Evolutionary conservation across 2,329 filamentous ascomycete species (phyloP).

Genomic region (Monascus ruber): DNA sequence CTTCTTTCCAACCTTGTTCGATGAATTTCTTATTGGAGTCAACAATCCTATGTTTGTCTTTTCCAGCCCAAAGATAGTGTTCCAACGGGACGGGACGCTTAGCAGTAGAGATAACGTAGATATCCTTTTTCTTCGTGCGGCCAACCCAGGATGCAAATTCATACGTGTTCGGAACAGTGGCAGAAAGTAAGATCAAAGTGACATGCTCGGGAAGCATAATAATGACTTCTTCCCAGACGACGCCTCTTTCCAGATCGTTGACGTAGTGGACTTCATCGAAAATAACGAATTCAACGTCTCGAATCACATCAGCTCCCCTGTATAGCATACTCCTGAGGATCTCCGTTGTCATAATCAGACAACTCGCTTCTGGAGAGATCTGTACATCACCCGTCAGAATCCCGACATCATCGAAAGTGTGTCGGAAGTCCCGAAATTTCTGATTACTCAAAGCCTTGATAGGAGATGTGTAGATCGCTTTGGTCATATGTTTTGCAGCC

Average conservation of each 20-base stretch:
- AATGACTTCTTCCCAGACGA: constrained; percentile 99
- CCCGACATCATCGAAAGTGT: constrained; percentile 86
- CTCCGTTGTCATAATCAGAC: constrained; percentile 98
- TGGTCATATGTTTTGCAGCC: constrained; percentile 97
- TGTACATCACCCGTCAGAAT: constrained; percentile 97
- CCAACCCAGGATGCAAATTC: constrained; percentile 99
- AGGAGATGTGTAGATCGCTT: constrained; percentile 96
- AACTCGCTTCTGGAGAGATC: constrained; percentile 94
- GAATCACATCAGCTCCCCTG: constrained; percentile 84
- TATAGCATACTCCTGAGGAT: constrained; percentile 98
- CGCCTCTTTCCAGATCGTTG: constrained; percentile 87
- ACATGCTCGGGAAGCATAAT: constrained; percentile 99
- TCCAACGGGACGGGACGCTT: constrained; percentile 92
- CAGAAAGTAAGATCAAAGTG: constrained; percentile 85
- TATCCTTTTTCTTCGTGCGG: constrained; percentile 94
- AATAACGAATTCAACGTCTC: constrained; percentile 96
- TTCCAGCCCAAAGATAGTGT: constrained; percentile 92
- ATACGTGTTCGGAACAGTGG: constrained; percentile 92
- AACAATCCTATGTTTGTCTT: constrained; percentile 88
- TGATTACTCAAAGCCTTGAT: constrained; percentile 98
- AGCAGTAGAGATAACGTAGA: constrained; percentile 95
- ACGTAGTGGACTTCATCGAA: constrained; percentile 99
- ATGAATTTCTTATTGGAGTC: constrained; percentile 84
- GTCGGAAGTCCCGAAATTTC: constrained; percentile 91
- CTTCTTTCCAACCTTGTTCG: constrained; percentile 89